phyloP scores from a whole-genome alignment of 345 rosid species.

The Laguncularia racemosa region DNA sequence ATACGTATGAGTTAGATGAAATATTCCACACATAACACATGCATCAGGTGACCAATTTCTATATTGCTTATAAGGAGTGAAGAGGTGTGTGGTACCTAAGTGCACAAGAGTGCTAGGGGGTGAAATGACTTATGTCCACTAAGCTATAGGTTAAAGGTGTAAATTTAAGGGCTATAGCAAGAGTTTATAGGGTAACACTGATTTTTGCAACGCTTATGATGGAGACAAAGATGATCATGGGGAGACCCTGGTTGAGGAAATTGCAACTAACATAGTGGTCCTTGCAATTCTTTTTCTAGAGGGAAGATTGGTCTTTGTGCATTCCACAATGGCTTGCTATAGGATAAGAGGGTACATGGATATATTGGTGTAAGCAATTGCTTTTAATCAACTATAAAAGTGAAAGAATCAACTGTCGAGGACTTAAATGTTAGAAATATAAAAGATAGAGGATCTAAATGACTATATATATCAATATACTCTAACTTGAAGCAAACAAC shows the following conservation, averaged over 20 bases:
- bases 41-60: slow-evolving; percentile 95
- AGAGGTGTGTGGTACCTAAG: slow-evolving; percentile 77
- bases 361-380: slow-evolving; percentile 52
- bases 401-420: slow-evolving; percentile 40
- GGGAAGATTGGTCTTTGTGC: slow-evolving; percentile 91
- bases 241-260: slow-evolving; percentile 65
- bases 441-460: slow-evolving; percentile 21
- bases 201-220: slow-evolving; percentile 96
- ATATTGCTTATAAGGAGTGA: slow-evolving; percentile 98
- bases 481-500: slow-evolving; percentile 31
- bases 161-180: slow-evolving; percentile 71
- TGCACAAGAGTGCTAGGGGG: slow-evolving; percentile 98
- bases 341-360: slow-evolving; percentile 87
- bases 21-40: too few relatives aligned
- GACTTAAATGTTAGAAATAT: slow-evolving; percentile 50
- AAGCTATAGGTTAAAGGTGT: slow-evolving; percentile 96
- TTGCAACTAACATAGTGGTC: slow-evolving; percentile 39
- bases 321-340: slow-evolving; percentile 69
- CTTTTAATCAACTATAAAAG: slow-evolving; percentile 34
- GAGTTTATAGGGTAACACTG: slow-evolving; percentile 97
- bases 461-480: slow-evolving; percentile 22
- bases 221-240: slow-evolving; percentile 95
- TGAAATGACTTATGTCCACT: slow-evolving; percentile 87
- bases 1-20: too few relatives aligned
- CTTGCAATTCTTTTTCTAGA: slow-evolving; percentile 78